Evolutionary conservation across 2,329 filamentous ascomycete species (phyloP), one percentile per base, ranked within the genome.

Genomic region (Ophiobolus disseminans): DNA sequence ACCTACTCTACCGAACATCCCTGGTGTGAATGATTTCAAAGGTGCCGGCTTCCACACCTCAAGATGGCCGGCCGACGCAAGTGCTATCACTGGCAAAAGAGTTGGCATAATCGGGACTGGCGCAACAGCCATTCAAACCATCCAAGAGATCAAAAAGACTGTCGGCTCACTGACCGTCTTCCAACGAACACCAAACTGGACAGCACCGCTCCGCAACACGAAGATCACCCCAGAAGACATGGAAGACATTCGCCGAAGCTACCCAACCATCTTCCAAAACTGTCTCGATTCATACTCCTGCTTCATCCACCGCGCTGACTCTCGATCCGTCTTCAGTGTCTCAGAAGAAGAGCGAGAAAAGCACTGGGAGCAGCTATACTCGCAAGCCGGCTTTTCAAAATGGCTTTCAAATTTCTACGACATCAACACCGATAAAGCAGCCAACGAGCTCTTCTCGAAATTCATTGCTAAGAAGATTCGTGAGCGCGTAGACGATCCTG

Each of bases 391-490:
- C 25, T 60, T 55, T 19, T 54, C 44, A 11, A 60, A 50, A 28
- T 63, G 49, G 58, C 40, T 55, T 19, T 47, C 44, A 17, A 60
- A 60, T 13, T 61, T 60, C 30, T 45, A 48, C 30, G 60, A 61
- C 31, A 60, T 60, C 21, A 52, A 50, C 13, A 55, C 70, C 54
- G 35, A 57, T 30, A 21, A 52, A 52, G 21, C 68, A 63, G 63
- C 63, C 1, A 59, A 65, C 16, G 49, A 57, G 40, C 48, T 42
- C 40, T 69, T 55, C 39, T 68, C 37, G 16, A 56, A 60, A 8
- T 70, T 68, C 44, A 41, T 65, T 3, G 65, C 66, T 3, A 58
- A 68, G 23, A 76, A 76, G 57, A 75, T 76, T 17, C 66, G 69
- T 11, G 36, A 43, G 21, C 54, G 56, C 5, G 58, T 69, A 26